phyloP scores from a whole-genome alignment of 345 rosid genomes.

The Hevea brasiliensis region DNA sequence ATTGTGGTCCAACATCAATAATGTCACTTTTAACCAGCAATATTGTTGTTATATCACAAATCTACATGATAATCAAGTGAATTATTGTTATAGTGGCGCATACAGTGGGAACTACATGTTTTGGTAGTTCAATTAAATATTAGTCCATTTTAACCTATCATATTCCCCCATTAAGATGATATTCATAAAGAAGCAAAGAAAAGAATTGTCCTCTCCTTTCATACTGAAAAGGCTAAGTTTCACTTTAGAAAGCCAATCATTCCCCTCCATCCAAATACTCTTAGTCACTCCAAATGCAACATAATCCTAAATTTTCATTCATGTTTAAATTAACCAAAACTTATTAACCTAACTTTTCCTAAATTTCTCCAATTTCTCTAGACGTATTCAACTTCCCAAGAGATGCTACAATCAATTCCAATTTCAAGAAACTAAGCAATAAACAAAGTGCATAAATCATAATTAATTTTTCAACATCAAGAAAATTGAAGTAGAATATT shows the following conservation, averaged over 20 bases:
- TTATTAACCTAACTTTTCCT: neutral
- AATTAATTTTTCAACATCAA: neutral
- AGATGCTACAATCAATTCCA: neutral
- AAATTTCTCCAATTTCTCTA: neutral
- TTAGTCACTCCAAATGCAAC: neutral
- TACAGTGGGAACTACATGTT: neutral
- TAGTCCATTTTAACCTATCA: neutral
- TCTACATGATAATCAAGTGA: neutral
- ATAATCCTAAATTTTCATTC: neutral
- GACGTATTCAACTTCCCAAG: neutral
- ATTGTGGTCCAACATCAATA: neutral
- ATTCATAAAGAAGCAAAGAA: neutral
- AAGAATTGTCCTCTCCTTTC: neutral
- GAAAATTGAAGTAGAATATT: neutral
- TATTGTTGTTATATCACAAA: neutral
- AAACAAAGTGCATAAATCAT: neutral
- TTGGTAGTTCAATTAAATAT: neutral
- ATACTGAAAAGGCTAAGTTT: neutral
- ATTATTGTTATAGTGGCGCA: neutral
- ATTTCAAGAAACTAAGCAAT: neutral
- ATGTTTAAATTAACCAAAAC: neutral
- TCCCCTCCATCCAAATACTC: neutral
- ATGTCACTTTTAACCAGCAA: neutral
- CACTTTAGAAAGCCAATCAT: neutral
- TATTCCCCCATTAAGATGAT: neutral